phyloP scores from a whole-genome alignment of 495 filamentous ascomycete species.

The Tuber brumale region DNA sequence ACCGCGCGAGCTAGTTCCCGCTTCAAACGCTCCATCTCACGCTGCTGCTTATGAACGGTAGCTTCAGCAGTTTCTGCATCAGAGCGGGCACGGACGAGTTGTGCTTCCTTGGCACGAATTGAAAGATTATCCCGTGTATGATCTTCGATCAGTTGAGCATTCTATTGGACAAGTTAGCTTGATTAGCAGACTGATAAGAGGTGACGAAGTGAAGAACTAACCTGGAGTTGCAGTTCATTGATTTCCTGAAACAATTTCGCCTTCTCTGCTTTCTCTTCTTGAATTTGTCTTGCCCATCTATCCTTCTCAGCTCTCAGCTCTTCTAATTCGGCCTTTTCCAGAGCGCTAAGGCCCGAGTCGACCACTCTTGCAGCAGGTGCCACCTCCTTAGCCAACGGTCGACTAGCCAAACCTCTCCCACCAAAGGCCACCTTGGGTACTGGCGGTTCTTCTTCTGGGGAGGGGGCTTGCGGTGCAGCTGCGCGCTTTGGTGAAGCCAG shows the following conservation, averaged over 20 bases:
- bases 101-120: constrained; percentile 97
- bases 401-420: constrained; percentile 72
- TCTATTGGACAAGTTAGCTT: constrained; percentile 50
- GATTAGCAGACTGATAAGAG: constrained; percentile 33
- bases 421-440: constrained; percentile 62
- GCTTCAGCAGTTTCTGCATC: constrained; percentile 86
- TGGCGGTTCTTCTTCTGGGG: constrained; percentile 54
- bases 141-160: constrained; percentile 94
- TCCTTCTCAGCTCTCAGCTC: constrained; percentile 80
- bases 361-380: constrained; percentile 47
- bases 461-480: constrained; percentile 48
- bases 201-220: constrained; percentile 26
- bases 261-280: constrained; percentile 62
- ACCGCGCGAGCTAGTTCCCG: constrained; percentile 57
- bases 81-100: constrained; percentile 80
- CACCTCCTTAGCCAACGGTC: constrained; percentile 74
- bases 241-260: constrained; percentile 57
- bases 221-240: constrained; percentile 63
- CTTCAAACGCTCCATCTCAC: constrained; percentile 90
- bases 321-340: constrained; percentile 82
- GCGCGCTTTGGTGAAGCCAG: constrained; percentile 60
- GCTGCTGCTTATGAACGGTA: constrained; percentile 68
- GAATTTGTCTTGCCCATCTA: constrained; percentile 59
- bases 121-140: constrained; percentile 91
- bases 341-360: constrained; percentile 56